A percentile compares a stretch with the other conserved stretches of the same genome.
These are phyloP conservation scores for Choanephora cucurbitarum DNA, from an alignment of 371 early-diverging fungal genomes.

Conservation along the genomic window DNA sequence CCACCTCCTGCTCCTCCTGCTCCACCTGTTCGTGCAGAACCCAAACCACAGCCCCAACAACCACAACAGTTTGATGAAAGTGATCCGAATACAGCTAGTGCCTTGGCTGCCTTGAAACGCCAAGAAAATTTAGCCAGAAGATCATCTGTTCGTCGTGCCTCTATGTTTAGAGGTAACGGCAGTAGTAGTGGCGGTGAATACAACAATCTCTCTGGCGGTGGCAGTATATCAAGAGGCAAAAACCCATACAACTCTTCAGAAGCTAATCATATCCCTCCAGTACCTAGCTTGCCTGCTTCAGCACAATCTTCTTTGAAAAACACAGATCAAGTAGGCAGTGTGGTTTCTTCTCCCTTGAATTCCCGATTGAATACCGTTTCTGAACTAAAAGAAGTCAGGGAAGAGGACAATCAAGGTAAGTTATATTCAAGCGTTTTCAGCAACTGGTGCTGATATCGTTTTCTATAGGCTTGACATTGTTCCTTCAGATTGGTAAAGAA, in stretches of 20 bases:
- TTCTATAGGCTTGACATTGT: constrained; percentile 41
- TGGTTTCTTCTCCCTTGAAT: background rate
- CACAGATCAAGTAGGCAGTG: background rate
- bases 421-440: background rate
- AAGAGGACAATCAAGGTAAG: constrained; percentile 7
- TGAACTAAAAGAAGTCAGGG: constrained; percentile 17
- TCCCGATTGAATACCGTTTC: constrained; percentile 17
- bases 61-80: constrained; percentile 38
- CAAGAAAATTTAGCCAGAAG: constrained; percentile 51
- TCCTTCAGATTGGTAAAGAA: constrained; percentile 60
- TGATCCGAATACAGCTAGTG: constrained; percentile 48
- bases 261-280: constrained; percentile 34
- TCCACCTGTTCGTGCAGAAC: constrained; percentile 16
- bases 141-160: constrained; percentile 50
- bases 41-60: constrained; percentile 1
- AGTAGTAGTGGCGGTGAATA: constrained; percentile 18
- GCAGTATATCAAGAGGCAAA: constrained; percentile 16
- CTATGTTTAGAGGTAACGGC: constrained; percentile 41
- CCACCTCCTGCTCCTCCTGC: constrained; percentile 33
- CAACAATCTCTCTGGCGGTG: constrained; percentile 1
- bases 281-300: constrained; percentile 35
- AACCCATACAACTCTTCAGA: constrained; percentile 6
- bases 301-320: constrained; percentile 8
- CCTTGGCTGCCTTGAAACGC: constrained; percentile 49
- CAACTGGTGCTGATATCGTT: background rate